Conservation (phyloP, 352 stramenopile genomes). For the Pythium aquatile region DNA sequence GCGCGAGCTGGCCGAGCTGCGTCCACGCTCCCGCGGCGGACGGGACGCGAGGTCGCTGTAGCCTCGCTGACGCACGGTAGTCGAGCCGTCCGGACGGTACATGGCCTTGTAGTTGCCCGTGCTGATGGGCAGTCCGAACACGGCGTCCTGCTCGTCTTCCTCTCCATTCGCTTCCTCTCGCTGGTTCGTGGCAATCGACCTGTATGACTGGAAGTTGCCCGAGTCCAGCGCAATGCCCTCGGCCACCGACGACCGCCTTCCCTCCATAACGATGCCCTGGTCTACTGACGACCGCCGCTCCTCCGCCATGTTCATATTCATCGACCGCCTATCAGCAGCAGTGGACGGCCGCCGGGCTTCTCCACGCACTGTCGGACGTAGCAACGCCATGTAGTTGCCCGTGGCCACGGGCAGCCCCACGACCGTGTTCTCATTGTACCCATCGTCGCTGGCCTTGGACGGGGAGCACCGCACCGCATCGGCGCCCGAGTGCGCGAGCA, state of each 20-base stretch:
- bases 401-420: slow-evolving; percentile 33
- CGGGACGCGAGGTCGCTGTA: slow-evolving; percentile 52
- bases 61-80: slow-evolving; percentile 34
- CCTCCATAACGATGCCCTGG: not conserved
- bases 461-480: not conserved
- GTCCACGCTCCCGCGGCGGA: slow-evolving; percentile 24
- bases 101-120: slow-evolving; percentile 58
- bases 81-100: slow-evolving; percentile 17
- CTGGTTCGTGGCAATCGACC: slow-evolving; percentile 9
- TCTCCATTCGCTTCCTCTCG: slow-evolving; percentile 18
- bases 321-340: not conserved
- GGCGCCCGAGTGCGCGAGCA: slow-evolving; percentile 11
- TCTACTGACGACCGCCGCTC: slow-evolving; percentile 1
- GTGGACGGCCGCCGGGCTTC: not conserved
- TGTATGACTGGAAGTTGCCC: slow-evolving; percentile 27
- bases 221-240: slow-evolving; percentile 20
- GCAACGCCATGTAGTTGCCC: slow-evolving; percentile 35
- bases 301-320: not conserved
- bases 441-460: slow-evolving; percentile 11
- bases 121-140: slow-evolving; percentile 59
- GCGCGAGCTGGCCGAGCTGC: slow-evolving; percentile 30
- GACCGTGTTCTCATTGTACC: slow-evolving; percentile 24
- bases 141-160: slow-evolving; percentile 30
- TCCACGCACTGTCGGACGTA: slow-evolving; percentile 2
- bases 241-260: slow-evolving; percentile 7